Evolutionary conservation across 225 moss, liverwort and hornwort genomes (phyloP).

Genomic region (Bryoerythrophyllum caledonicum): DNA sequence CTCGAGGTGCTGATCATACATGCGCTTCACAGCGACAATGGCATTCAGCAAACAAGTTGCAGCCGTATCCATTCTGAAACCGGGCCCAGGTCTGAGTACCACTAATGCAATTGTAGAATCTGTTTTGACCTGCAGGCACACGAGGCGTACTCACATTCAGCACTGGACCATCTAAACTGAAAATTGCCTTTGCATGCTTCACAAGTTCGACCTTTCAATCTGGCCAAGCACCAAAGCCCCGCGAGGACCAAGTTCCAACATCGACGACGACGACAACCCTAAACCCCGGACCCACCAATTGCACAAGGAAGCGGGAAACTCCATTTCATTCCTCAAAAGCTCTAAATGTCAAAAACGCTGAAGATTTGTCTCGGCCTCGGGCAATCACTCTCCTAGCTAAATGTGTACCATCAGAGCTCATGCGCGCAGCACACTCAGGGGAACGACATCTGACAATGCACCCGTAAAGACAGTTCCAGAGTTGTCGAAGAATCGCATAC

Average conservation of each 20-base stretch:
- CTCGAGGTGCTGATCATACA: slow-evolving; percentile 7
- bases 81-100: neutral
- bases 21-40: neutral
- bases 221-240: no score
- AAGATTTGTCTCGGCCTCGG: no score
- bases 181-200: neutral
- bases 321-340: no score
- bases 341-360: no score
- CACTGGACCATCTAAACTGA: neutral
- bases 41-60: neutral
- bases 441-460: neutral
- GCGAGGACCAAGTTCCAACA: neutral
- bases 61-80: neutral
- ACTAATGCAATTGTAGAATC: neutral
- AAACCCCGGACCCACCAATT: neutral
- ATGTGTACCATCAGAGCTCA: neutral
- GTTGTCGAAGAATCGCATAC: neutral
- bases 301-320: neutral
- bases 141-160: neutral
- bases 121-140: neutral
- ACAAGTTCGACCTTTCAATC: neutral
- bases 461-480: neutral
- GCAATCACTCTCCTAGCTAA: no score
- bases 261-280: no score
- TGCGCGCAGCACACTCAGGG: neutral